Conservation (phyloP, 2,329 filamentous ascomycete species). For the Phaeophleospora eucalypticola region DNA sequence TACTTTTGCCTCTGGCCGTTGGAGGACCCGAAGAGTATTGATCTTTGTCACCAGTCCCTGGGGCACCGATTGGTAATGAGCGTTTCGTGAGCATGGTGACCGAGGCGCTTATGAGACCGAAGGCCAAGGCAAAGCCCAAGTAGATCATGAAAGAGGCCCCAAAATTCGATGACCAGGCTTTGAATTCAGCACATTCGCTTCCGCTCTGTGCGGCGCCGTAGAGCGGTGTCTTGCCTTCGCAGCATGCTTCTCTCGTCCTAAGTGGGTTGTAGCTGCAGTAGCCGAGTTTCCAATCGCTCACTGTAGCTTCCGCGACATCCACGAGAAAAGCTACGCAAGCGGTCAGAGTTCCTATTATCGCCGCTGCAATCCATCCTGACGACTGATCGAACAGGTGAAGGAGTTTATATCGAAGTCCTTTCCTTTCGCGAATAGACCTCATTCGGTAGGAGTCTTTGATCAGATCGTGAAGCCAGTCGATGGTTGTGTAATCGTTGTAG, state of each 20-base stretch:
- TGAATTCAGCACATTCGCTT: constrained; percentile 40
- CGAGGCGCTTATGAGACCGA: constrained; percentile 48
- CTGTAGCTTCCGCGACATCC: constrained; percentile 52
- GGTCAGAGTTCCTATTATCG: constrained; percentile 52
- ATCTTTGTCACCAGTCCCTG: constrained; percentile 32
- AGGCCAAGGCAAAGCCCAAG: constrained; percentile 46
- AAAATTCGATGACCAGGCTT: constrained; percentile 43
- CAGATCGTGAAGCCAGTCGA: constrained; percentile 61
- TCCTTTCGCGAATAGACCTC: constrained; percentile 42
- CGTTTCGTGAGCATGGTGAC: constrained; percentile 50
- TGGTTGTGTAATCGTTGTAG: constrained; percentile 60
- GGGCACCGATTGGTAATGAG: constrained; percentile 43
- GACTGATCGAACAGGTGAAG: constrained; percentile 46
- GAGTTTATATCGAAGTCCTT: constrained; percentile 40
- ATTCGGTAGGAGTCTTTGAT: constrained; percentile 56
- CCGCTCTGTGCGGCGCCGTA: constrained; percentile 12
- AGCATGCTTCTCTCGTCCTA: constrained; percentile 50
- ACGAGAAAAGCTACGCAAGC: constrained; percentile 55
- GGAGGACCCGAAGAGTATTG: constrained; percentile 17
- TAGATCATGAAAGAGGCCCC: constrained; percentile 46
- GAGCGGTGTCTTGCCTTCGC: constrained; percentile 35
- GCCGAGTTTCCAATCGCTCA: constrained; percentile 56
- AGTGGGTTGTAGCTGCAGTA: constrained; percentile 48
- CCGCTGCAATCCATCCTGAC: constrained; percentile 55
- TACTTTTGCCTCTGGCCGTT: constrained; percentile 43